Base-by-base conservation (phyloP, 2,329 filamentous ascomycete genomes). In the Aspergillus ochraceus region DNA sequence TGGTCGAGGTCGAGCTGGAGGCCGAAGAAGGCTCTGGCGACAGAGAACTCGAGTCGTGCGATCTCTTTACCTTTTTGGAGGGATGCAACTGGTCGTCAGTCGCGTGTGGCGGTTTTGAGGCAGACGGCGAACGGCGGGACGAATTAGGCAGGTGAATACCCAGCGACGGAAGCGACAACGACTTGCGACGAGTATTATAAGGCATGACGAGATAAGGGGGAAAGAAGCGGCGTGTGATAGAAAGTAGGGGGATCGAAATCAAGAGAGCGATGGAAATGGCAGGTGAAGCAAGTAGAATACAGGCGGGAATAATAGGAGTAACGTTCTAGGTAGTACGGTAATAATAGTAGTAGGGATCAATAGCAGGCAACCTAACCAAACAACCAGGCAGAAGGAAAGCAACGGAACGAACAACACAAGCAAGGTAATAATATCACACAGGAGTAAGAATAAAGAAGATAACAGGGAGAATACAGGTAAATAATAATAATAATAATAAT, bases 121-220 rank as follows among this genome's bases (percentile, higher is more conserved):
- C 76, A 64, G 84, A 84, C 65, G 83, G 82, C 73, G 84, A 85
- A 69, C 85, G 84, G 72, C 84, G 82, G 65, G 83, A 83, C 64
- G 80, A 77, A 70, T 82, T 83, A 57, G 87, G 87, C 56, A 97
- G 83, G 71, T 95, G 91, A 70, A 98, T 97, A 75, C 95, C 95
- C 71, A 98, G 85, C 67, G 92, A 96, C 61, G 92, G 90, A 72
- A 98, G 83, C 64, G 93, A 97, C 67, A 99, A 83, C 73, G 92
- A 97, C 83, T 98, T 98, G 78, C 93, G 89, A 79, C 94, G 90
- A 68, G 94, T 98, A 79, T 97, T 97, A 84, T 97, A 97, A 74
- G 90, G 90, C 92, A 97, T 97, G 32, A 49, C 50, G 49, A 52
- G 52, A 53, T 49, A 56, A 51, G 47, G 58, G 26, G 52, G 56